Conservation (phyloP, 257 asterid species). For the Ligustrum vulgare region DNA sequence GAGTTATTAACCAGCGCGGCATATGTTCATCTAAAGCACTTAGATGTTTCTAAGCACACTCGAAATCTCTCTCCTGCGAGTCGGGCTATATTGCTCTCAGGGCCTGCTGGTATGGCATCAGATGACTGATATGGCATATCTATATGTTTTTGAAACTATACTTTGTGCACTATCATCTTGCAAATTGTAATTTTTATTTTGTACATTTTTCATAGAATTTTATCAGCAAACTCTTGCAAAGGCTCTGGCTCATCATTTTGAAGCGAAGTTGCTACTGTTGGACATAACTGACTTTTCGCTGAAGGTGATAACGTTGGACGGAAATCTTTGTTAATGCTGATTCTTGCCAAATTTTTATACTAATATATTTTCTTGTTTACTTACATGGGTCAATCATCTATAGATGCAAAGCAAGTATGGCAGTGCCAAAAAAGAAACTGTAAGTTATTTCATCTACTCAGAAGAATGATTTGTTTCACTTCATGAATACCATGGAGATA, state of each 20-base stretch:
- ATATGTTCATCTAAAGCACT: constrained; percentile 76
- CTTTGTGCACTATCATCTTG: too few relatives aligned
- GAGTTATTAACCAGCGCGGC: constrained; percentile 80
- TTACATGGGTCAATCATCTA: constrained; percentile 17
- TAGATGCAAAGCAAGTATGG: constrained; percentile 95
- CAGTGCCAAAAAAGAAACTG: constrained; percentile 57
- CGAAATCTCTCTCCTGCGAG: constrained; percentile 93
- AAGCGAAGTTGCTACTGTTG: constrained; percentile 71
- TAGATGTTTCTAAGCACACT: constrained; percentile 79
- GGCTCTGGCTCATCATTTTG: constrained; percentile 81
- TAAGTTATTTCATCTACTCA: constrained; percentile 32
- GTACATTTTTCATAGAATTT: constrained; percentile 32
- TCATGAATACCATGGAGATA: not conserved
- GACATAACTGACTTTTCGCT: constrained; percentile 77
- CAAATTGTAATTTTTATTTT: too few relatives aligned
- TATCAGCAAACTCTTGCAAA: constrained; percentile 80
- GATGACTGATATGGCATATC: not conserved
- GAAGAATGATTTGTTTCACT: constrained; percentile 17
- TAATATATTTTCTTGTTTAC: constrained; percentile 19
- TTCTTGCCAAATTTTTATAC: not conserved
- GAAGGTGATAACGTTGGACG: constrained; percentile 49
- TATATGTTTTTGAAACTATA: too few relatives aligned
- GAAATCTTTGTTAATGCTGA: constrained; percentile 17
- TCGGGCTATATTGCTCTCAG: constrained; percentile 82
- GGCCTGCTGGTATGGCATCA: constrained; percentile 69